Percentiles rank a stretch among this genome's conserved stretches.
phyloP scores from a whole-genome alignment of 805 yeast genomes.

The Candida odintsovae region DNA sequence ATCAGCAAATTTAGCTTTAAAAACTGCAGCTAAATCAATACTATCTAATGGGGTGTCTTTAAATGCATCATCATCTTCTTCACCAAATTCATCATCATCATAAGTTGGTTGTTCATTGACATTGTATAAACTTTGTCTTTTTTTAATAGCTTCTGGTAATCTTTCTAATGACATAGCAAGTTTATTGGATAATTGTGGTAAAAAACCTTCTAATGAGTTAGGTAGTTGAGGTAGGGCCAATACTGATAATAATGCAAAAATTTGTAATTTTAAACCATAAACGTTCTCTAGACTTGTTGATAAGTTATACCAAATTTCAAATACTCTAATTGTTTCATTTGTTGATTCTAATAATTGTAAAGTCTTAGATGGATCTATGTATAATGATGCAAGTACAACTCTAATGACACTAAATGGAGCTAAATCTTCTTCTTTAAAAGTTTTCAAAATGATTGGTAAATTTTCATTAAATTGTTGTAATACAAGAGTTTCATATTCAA shows the following conservation, averaged over 20 bases:
- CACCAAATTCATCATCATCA: slow-evolving; percentile 18
- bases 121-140: slow-evolving; percentile 54
- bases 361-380: slow-evolving; percentile 54
- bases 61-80: slow-evolving; percentile 67
- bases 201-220: slow-evolving; percentile 26
- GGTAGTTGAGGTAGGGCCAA: slow-evolving; percentile 37
- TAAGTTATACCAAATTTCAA: slow-evolving; percentile 60
- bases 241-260: slow-evolving; percentile 57
- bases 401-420: slow-evolving; percentile 47
- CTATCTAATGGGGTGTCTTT: slow-evolving; percentile 76
- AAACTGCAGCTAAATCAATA: slow-evolving; percentile 61
- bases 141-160: slow-evolving; percentile 68
- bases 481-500: slow-evolving; percentile 17
- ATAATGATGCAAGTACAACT: slow-evolving; percentile 55
- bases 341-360: slow-evolving; percentile 43
- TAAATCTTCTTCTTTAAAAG: slow-evolving; percentile 22
- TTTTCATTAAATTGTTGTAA: slow-evolving; percentile 13
- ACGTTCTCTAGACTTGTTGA: slow-evolving; percentile 52
- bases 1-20: slow-evolving; percentile 47
- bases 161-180: slow-evolving; percentile 47
- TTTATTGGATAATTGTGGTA: slow-evolving; percentile 46
- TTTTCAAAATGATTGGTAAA: slow-evolving; percentile 9
- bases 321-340: slow-evolving; percentile 41
- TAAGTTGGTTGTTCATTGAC: slow-evolving; percentile 28
- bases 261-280: slow-evolving; percentile 70